Evolutionary conservation across 345 rosid species (phyloP).

Genomic region (Syzygium aqueum): DNA sequence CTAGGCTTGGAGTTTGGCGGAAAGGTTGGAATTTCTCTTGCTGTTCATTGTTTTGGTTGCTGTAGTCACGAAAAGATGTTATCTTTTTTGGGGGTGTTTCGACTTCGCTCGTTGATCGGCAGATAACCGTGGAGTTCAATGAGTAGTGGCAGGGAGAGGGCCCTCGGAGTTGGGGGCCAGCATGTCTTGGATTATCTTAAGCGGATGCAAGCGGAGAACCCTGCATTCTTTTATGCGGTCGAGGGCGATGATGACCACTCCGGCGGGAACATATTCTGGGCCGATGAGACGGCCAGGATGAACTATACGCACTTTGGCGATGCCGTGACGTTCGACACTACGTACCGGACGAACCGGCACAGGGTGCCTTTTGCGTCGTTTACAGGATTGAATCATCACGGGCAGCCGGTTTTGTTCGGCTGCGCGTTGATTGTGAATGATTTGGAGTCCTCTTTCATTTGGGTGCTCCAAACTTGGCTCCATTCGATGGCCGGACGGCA

Average conservation of each 20-base stretch:
- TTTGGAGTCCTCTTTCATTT: conserved; percentile 49
- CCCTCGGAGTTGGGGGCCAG: conserved; percentile 46
- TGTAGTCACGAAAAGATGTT: background rate
- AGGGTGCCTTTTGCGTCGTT: conserved; percentile 66
- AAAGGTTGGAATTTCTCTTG: background rate
- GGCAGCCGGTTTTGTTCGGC: conserved; percentile 67
- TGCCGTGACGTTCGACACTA: conserved; percentile 43
- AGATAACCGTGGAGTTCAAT: background rate
- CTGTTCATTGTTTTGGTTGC: background rate
- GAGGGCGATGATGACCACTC: conserved; percentile 29
- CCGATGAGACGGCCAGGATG: conserved; percentile 42
- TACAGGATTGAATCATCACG: conserved; percentile 67
- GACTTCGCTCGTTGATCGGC: background rate
- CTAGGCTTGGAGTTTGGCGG: background rate
- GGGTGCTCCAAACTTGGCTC: conserved; percentile 78
- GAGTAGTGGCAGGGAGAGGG: conserved; percentile 11
- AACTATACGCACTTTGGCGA: conserved; percentile 62
- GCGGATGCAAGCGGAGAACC: conserved; percentile 50
- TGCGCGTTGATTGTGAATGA: conserved; percentile 56
- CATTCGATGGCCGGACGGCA: conserved; percentile 50
- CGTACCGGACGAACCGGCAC: conserved; percentile 24
- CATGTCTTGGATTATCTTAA: conserved; percentile 56
- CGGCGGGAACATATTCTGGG: conserved; percentile 60
- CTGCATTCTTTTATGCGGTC: conserved; percentile 52
- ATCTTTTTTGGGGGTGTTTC: background rate